These are phyloP conservation scores for Geotrichum carabidarum DNA, from an alignment of 1,139 yeast genomes.

Conservation along the genomic window DNA sequence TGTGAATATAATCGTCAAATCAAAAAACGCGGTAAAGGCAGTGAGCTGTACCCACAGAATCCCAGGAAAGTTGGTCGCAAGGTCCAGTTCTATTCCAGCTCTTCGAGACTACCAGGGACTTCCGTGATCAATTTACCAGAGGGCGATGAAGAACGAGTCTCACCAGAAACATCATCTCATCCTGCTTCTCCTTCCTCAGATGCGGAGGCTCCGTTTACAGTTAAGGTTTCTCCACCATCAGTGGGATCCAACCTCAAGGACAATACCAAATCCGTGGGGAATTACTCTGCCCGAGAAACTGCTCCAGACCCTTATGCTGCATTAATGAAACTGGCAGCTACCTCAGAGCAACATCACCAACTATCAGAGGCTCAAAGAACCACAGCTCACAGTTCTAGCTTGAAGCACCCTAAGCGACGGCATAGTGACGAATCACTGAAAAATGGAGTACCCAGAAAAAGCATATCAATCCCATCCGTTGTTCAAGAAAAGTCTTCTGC, in stretches of 20 bases:
- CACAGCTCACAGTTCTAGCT: background rate
- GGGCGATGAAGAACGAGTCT: background rate
- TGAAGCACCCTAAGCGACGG: slow-evolving; percentile 1
- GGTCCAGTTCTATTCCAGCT: background rate
- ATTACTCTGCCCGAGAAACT: background rate
- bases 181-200: background rate
- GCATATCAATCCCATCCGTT: slow-evolving; percentile 6
- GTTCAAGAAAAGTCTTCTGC: background rate
- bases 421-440: background rate
- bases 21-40: slow-evolving; percentile 42
- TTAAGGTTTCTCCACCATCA: background rate
- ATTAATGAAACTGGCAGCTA: slow-evolving; percentile 15
- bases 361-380: slow-evolving; percentile 6
- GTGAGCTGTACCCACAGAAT: slow-evolving; percentile 27
- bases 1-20: slow-evolving; percentile 40
- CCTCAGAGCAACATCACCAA: slow-evolving; percentile 18
- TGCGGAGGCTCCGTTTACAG: background rate
- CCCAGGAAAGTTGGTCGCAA: slow-evolving; percentile 14
- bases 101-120: background rate
- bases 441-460: slow-evolving; percentile 7
- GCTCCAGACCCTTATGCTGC: slow-evolving; percentile 15
- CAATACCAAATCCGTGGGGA: background rate
- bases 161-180: background rate
- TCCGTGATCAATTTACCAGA: background rate
- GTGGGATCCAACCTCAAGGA: background rate